Evolutionary conservation across 768 basidiomycete genomes (phyloP), one percentile per base, ranked within the genome.

Genomic region (Hebeloma cylindrosporum): DNA sequence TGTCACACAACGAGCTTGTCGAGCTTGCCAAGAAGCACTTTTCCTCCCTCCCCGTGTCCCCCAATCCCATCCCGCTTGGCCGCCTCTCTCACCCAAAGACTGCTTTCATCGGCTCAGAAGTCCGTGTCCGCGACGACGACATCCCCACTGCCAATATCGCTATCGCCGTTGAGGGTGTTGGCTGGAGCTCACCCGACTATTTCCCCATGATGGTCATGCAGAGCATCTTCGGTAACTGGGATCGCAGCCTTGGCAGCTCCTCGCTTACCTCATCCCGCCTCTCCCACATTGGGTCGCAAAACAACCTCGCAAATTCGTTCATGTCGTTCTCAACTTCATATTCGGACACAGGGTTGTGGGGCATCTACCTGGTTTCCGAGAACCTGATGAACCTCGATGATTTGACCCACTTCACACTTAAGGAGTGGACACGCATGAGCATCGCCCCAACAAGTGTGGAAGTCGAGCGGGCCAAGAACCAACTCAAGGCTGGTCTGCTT

Each of bases 161-260:
- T 52, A 87, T 99, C 59, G 92, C 96, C 22, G 93, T 98, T 34
- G 94, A 98, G 66, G 96, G 96, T 65, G 94, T 95, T 45, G 84
- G 92, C 67, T 97, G 95, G 94, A 90, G 85, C 58, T 93, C 88
- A 7, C 93, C 95, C 21, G 96, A 99, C 70, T 98, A 98, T 77
- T 98, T 91, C 83, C 92, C 94, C 50, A 95, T 99, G 94, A 83
- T 97, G 72, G 93, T 92, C 63, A 90, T 96, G 85, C 91, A 95
- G 67, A 84, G 82, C 59, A 91, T 98, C 70, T 87, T 98, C 70
- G 96, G 96, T 52, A 99, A 98, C 81, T 99, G 96, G 96, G 95
- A 99, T 65, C 83, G 96, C 56, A 89, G 88, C 35, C 83, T 98
- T 57, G 96, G 95, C 57, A 82, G 92, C 36, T 85, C 91, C 2